Base-by-base conservation (phyloP, 2,329 filamentous ascomycete genomes). In the Colletotrichum falcatum region DNA sequence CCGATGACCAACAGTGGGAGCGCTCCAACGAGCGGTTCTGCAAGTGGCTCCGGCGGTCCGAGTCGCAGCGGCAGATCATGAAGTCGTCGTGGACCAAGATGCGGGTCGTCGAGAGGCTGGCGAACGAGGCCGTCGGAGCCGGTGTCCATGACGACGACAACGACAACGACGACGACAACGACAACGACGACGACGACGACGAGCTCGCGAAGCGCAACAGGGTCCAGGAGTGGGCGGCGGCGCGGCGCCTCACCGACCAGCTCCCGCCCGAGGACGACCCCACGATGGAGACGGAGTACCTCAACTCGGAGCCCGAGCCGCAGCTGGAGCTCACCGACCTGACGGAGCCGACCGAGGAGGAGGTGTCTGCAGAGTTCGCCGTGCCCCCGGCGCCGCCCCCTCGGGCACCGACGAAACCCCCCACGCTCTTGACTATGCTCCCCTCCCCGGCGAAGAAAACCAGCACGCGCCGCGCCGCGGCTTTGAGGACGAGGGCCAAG, bases 41-140 rank as follows among this genome's bases (percentile, higher is more conserved):
- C 51, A 70, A 70, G 44, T 70, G 67, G 67, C 14, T 70, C 6
- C 16, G 67, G 44, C 67, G 66, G 44, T 61, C 56, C 16, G 67
- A 70, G 58, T 63, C 67, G 44, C 67, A 70, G 58, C 53, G 67
- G 51, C 67, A 70, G 64, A 70, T 70, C 18, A 66, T 70, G 64
- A 70, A 70, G 64, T 70, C 67, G 18, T 70, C 67, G 64, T 70
- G 67, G 67, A 70, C 67, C 7, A 70, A 67, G 51, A 26, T 70
- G n/a, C 51, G 67, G 37, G 67, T 70, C 1, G 67, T 64, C n/a
- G 67, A 70, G 56, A 49, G 67, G 51, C 16, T 70, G 26, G 67
- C 67, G 5, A 46, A 11, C 30, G 60, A 37, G 11, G 30, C 20
- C 6, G 39, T 42, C n/a, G n/a, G n/a, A n/a, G n/a, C n/a, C n/a